A percentile compares a stretch with the other conserved stretches of the same genome.
Conservation (phyloP, 148 eudicot species). For the Vaccinium corymbosum region DNA sequence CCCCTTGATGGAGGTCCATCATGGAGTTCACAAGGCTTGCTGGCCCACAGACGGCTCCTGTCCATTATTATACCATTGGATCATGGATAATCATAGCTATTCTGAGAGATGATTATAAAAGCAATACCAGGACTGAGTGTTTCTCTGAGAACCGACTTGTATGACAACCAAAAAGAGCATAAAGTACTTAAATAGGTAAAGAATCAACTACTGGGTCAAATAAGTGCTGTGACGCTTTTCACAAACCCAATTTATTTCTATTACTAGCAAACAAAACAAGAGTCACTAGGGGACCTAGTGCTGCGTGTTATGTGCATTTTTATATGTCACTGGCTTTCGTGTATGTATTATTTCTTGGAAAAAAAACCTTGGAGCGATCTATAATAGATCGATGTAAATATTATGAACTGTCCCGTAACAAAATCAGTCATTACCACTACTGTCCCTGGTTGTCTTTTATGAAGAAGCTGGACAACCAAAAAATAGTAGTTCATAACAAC, state of each 20-base stretch:
- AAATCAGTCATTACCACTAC: no score
- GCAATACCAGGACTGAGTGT: no score
- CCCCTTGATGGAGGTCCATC: constrained; percentile 95
- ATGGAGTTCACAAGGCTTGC: constrained; percentile 86
- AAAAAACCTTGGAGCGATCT: background rate
- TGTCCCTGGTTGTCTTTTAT: no score
- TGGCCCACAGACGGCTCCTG: constrained; percentile 91
- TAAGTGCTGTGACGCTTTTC: background rate
- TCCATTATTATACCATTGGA: background rate
- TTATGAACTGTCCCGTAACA: no score
- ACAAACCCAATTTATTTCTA: background rate
- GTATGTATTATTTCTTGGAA: background rate
- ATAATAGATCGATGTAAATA: no score
- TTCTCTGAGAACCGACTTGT: no score
- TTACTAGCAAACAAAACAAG: background rate
- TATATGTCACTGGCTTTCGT: background rate
- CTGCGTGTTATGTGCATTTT: background rate
- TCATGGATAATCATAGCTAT: background rate
- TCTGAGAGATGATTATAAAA: no score
- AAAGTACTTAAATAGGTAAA: no score
- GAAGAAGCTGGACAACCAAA: no score
- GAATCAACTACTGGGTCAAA: background rate
- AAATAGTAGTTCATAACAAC: no score
- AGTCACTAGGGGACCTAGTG: background rate
- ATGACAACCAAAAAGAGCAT: no score